phyloP scores from a whole-genome alignment of 2,329 filamentous ascomycete species.

The Chalara sp. region DNA sequence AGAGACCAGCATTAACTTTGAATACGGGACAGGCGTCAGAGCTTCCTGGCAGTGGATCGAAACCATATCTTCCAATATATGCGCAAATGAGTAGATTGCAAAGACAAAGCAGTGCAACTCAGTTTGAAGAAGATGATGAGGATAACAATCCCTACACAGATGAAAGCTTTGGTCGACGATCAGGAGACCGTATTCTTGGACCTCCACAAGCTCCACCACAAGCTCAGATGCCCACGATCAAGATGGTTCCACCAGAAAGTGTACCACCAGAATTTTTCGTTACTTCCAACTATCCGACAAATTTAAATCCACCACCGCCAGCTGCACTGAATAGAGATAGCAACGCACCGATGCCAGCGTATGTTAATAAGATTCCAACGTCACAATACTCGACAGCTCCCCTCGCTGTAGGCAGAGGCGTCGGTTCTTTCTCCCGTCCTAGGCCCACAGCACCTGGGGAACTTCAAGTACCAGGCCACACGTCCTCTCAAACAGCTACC shows the following conservation, averaged over 20 bases:
- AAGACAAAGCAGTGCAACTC: slow-evolving; percentile 23
- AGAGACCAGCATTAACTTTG: slow-evolving; percentile 23
- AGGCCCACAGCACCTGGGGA: background rate
- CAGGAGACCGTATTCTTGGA: background rate
- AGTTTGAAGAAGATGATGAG: slow-evolving; percentile 25
- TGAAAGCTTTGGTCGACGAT: slow-evolving; percentile 4
- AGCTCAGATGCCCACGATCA: background rate
- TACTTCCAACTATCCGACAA: background rate
- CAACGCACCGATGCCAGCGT: background rate
- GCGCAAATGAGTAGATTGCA: slow-evolving; percentile 3
- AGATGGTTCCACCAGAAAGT: background rate
- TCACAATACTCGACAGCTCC: background rate
- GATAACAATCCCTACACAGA: slow-evolving; percentile 9
- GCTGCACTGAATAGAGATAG: background rate
- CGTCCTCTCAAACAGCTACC: too few species aligned
- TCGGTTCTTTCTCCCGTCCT: background rate
- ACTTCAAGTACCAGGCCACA: too few species aligned
- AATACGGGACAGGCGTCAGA: slow-evolving; percentile 2
- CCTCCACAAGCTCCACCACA: background rate
- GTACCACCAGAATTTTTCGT: background rate
- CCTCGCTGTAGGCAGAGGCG: background rate
- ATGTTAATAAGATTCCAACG: background rate
- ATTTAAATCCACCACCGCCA: background rate
- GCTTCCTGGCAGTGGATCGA: slow-evolving; percentile 3
- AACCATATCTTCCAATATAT: slow-evolving; percentile 9